Percentiles rank a stretch among this genome's conserved stretches.
Evolutionary conservation across 192 early-diverging fungal genomes (phyloP).

Genomic region (Mortierella claussenii): DNA sequence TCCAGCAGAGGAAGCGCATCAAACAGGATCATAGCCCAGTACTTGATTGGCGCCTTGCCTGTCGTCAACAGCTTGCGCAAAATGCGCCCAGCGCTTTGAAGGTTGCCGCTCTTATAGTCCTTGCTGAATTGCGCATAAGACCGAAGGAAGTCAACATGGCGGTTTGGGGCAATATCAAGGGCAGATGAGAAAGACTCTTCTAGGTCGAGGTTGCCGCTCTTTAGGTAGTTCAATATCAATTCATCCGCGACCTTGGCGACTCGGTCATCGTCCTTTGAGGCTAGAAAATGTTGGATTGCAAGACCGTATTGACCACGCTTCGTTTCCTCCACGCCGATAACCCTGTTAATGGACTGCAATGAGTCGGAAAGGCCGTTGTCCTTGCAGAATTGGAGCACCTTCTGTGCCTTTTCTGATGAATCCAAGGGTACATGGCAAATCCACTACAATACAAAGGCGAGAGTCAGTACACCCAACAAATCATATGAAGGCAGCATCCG

Average conservation of each 20-base stretch:
- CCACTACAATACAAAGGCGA: constrained; percentile 32
- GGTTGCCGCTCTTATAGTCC: constrained; percentile 44
- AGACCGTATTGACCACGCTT: constrained; percentile 65
- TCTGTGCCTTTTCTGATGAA: constrained; percentile 58
- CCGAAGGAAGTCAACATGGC: constrained; percentile 63
- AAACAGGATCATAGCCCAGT: constrained; percentile 61
- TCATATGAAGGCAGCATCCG: constrained; percentile 17
- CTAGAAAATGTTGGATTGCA: constrained; percentile 70
- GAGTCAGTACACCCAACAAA: neutral
- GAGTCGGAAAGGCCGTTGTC: constrained; percentile 50
- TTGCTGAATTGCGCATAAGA: constrained; percentile 70
- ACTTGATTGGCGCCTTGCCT: constrained; percentile 63
- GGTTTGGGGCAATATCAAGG: constrained; percentile 35
- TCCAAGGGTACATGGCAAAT: constrained; percentile 66
- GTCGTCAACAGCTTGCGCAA: constrained; percentile 58
- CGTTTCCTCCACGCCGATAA: constrained; percentile 61
- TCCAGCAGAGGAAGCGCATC: constrained; percentile 74
- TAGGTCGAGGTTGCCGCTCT: constrained; percentile 55
- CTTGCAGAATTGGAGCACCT: constrained; percentile 64
- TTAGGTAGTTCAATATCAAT: constrained; percentile 62
- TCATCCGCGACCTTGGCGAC: constrained; percentile 67
- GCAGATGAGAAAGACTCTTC: constrained; percentile 57
- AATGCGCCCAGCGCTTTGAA: constrained; percentile 50
- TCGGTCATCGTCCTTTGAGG: constrained; percentile 56
- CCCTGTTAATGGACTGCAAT: constrained; percentile 52